Conservation (phyloP, 495 filamentous ascomycete species). For the Physcia stellaris region DNA sequence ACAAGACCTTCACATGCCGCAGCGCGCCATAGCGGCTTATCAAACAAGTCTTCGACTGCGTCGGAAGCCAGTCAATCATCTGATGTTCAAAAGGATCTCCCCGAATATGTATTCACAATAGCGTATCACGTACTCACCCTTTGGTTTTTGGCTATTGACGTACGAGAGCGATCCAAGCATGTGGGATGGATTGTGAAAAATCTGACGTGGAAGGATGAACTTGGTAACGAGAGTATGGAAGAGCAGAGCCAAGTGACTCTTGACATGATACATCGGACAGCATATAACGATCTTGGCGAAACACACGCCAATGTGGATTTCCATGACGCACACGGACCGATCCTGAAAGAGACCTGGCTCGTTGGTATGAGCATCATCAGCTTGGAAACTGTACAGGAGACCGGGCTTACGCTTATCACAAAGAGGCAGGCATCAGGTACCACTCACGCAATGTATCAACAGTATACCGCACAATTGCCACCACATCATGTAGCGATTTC, state of each 20-base stretch:
- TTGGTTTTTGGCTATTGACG: constrained; percentile 83
- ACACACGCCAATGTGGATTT: constrained; percentile 51
- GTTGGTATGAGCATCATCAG: constrained; percentile 78
- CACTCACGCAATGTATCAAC: constrained; percentile 59
- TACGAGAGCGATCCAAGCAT: constrained; percentile 68
- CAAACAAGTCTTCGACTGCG: constrained; percentile 24
- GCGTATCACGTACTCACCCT: constrained; percentile 93
- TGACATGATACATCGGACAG: constrained; percentile 88
- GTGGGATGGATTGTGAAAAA: constrained; percentile 88
- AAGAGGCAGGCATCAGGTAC: constrained; percentile 77
- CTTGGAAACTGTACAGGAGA: constrained; percentile 61
- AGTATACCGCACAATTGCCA: constrained; percentile 53
- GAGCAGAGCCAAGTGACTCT: constrained; percentile 89
- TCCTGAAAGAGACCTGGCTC: constrained; percentile 67
- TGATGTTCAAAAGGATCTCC: constrained; percentile 44
- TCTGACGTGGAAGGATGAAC: constrained; percentile 56
- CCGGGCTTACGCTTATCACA: constrained; percentile 65
- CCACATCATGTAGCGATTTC: constrained; percentile 48
- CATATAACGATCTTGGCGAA: constrained; percentile 67
- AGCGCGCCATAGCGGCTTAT: constrained; percentile 27
- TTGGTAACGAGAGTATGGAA: constrained; percentile 63
- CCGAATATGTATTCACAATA: constrained; percentile 82
- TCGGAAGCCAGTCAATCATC: constrained; percentile 12
- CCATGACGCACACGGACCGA: constrained; percentile 46
- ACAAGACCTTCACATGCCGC: constrained; percentile 18